Percentiles rank a stretch among this genome's conserved stretches.
phyloP scores from a whole-genome alignment of 2,329 filamentous ascomycete species.

The Venturiaceae sp. region DNA sequence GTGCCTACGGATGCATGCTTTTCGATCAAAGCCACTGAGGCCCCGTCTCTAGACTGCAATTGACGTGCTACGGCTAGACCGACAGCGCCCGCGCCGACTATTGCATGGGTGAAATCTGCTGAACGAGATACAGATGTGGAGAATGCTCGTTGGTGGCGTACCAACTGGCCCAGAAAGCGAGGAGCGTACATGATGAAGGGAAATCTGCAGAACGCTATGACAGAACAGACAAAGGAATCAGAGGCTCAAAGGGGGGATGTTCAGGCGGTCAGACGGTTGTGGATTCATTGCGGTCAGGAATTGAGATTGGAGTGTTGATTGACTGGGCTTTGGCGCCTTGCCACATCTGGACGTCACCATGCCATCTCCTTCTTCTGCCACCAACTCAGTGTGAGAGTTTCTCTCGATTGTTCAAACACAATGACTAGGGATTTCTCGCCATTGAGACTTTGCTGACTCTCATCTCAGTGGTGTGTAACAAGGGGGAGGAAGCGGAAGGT shows the following conservation, averaged over 20 bases:
- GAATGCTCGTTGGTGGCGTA: neutral
- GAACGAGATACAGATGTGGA: slow-evolving; percentile 12
- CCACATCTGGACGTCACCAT: neutral
- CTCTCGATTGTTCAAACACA: no score
- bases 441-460: no score
- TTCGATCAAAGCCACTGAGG: slow-evolving; percentile 70
- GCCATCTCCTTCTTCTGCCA: no score
- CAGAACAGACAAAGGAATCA: neutral
- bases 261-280: neutral
- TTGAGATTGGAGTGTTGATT: neutral
- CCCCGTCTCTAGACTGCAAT: slow-evolving; percentile 50
- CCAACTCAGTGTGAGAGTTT: no score
- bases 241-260: neutral
- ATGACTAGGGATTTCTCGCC: no score
- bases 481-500: no score
- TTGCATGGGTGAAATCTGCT: slow-evolving; percentile 55
- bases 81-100: slow-evolving; percentile 64
- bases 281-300: neutral
- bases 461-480: no score
- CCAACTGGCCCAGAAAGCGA: neutral
- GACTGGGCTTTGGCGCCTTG: neutral
- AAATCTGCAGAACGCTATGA: neutral
- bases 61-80: slow-evolving; percentile 71
- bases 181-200: neutral
- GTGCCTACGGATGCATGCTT: slow-evolving; percentile 66